Base-by-base conservation (phyloP, 1,284 basidiomycete species). In the Ustilago esculenta region DNA sequence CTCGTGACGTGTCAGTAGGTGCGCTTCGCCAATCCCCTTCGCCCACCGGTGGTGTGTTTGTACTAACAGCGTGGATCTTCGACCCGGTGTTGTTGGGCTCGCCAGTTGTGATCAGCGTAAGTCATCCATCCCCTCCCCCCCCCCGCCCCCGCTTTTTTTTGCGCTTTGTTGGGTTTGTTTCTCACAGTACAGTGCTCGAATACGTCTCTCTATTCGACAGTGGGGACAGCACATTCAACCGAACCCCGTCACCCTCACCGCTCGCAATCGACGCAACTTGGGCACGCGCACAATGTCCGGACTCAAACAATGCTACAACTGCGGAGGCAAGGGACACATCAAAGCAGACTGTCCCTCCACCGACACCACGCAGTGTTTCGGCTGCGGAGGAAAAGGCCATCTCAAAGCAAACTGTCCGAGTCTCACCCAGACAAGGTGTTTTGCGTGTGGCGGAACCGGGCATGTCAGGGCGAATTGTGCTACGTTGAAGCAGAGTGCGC, bases 301-400 rank as follows among this genome's bases (percentile, higher is more conserved):
- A 69, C 2, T 50, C 65, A 75, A 75, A 43, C 60, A 72, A 45
- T 73, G 71, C 66, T 66, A 70, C 52, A 60, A 64, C 43, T 73
- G 71, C 42, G 66, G 71, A 9, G 66, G 60, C 3, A 40, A 49
- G 12, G 71, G 71, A 6, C 71, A 73, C 58, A 44, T 70, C 41
- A 57, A 55, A 32, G 41, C 57, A 21, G 66, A 70, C 39, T 73
- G 71, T 39, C 71, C 71, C 15, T 50, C 45, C 10, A 18, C 33
- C 37, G 42, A 35, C 39, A 45, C 43, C 7, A 29, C 21, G 24
- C 25, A 56, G 15, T 57, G 59, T 44, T 61, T 50, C 42, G 52
- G 50, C 18, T 65, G 61, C n/a, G 61, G 55, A 5, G 45, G 36
- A 1, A 43, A 48, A 5, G 61, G 61, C 2, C 61, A 65, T 45